phyloP scores from a whole-genome alignment of 305 asterid species.

The Fraxinus latifolia region DNA sequence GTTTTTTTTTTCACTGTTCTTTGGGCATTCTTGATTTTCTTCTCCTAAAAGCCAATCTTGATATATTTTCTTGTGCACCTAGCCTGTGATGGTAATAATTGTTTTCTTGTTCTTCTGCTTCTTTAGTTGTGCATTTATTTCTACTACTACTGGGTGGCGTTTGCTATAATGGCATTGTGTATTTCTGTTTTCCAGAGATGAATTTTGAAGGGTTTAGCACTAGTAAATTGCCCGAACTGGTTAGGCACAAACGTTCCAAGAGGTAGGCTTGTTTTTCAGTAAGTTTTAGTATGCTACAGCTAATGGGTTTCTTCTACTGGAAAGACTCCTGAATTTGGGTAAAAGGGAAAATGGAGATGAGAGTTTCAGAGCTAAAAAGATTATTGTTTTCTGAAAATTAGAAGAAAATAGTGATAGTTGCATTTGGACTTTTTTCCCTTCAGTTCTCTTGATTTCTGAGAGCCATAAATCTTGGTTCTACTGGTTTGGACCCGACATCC shows the following conservation, averaged over 20 bases:
- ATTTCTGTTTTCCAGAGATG: slow-evolving; percentile 51
- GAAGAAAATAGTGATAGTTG: slow-evolving; percentile 9
- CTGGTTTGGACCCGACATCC: slow-evolving; percentile 4
- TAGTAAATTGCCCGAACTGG: slow-evolving; percentile 42
- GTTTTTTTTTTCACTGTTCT: slow-evolving; percentile 31
- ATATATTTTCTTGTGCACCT: slow-evolving; percentile 27
- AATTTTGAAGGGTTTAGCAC: slow-evolving; percentile 57
- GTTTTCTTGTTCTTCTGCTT: slow-evolving; percentile 22
- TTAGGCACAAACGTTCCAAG: slow-evolving; percentile 63
- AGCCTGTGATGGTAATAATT: slow-evolving; percentile 38
- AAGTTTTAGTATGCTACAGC: slow-evolving; percentile 12
- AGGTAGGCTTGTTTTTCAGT: slow-evolving; percentile 41
- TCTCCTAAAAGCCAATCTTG: slow-evolving; percentile 44
- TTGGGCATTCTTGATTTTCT: slow-evolving; percentile 35
- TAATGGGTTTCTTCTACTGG: slow-evolving; percentile 17
- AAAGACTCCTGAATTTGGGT: slow-evolving; percentile 19
- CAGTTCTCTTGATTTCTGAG: slow-evolving; percentile 5
- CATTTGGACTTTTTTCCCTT: background rate
- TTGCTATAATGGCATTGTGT: slow-evolving; percentile 21
- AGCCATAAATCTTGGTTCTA: slow-evolving; percentile 14
- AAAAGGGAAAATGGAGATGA: slow-evolving; percentile 2
- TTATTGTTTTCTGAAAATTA: slow-evolving; percentile 5
- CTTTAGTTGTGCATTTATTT: slow-evolving; percentile 12
- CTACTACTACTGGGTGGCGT: slow-evolving; percentile 8
- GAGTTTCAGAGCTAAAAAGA: slow-evolving; percentile 15